Evolutionary conservation across 2,329 filamentous ascomycete species (phyloP), one percentile per base, ranked within the genome.

Genomic region (Fusarium oxysporum): DNA sequence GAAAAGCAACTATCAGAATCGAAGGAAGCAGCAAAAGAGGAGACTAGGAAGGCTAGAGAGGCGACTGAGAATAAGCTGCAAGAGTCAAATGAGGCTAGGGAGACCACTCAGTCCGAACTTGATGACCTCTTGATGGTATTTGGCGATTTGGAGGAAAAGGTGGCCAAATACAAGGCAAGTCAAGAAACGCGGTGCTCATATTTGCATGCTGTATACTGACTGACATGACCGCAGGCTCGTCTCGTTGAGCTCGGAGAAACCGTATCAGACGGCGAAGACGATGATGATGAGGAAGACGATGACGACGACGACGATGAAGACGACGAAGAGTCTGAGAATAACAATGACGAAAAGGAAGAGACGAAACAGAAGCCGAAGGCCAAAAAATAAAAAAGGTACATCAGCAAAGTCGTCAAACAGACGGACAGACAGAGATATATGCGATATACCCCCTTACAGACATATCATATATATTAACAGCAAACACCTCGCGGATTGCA

Each of bases 51-150:
- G 65, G 90, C 92, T 63, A 90, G 88, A 62, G 86, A 89, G 65
- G 83, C 87, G 3, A 86, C 87, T 45, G 58, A 69, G 38, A 69
- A 69, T 32, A 66, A 53, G 30, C 58, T 82, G 21, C 65, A 68
- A 7, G 75, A 80, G 28, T 91, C 89, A 70, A 89, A 91, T 73
- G 87, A 90, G 67, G 90, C 92, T 65, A 90, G 88, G 62, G 86
- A 90, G 68, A 83, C 87, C 3, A 87, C 88, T 9, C 93, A 96
- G 79, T 86, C 89, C 6, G 93, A 96, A 80, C 85, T 96, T 50
- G 93, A 96, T 74, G 93, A 96, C 80, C 85, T 96, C 60, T 83
- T 96, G 40, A 92, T 96, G 84, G 91, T 96, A 9, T 94, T 95
- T 81, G 91, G 90, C 19, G 93, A 96, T 78, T 79, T 95, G 23